Base-by-base conservation (phyloP, 352 stramenopile genomes). In the Pythium phragmitis region DNA sequence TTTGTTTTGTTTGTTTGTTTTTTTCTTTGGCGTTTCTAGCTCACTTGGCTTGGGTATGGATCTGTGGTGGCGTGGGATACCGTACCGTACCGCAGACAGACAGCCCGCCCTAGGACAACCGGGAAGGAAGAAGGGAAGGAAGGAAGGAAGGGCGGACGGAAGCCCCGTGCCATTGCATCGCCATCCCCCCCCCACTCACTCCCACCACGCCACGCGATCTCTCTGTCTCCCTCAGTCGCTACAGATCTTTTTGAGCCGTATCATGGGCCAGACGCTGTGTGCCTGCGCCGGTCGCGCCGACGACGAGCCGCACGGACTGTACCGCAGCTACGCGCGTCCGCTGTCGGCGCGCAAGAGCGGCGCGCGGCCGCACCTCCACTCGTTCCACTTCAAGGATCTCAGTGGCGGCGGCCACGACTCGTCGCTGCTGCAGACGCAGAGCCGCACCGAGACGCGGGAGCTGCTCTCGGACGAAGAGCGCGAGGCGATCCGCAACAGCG, bases 401-500 rank as follows among this genome's bases (percentile, higher is more conserved):
- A 26, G 36, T 19, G n/a, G 39, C 17, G 26, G 26, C 33, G 54
- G 54, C 17, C 37, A 67, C 45, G 60, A 62, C 41, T 50, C 41
- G 43, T 63, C 53, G 46, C 47, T 63, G 23, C 51, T 70, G n/a
- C 64, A 70, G 36, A 70, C 64, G 5, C 64, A 70, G 39, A 70
- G 64, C 46, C 64, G 64, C 49, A 52, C 64, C 30, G 64, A 70
- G 57, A 70, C 64, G 45, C 56, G 63, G 33, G 63, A 70, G 57
- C 51, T 65, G 43, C 43, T 70, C 13, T 70, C 63, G 42, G 64
- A 70, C 33, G 64, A 70, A 46, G 64, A 70, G 37, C 64, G 64
- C 41, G 63, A 70, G 51, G 63, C 63, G 19, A 65, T 65, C 21
- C 64, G 64, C 57, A 61, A 70, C 46, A 63, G 52, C 52, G 57